Percentiles rank a stretch among this genome's conserved stretches.
Evolutionary conservation across 495 filamentous ascomycete species (phyloP).

Genomic region (Penicillium paxilli): DNA sequence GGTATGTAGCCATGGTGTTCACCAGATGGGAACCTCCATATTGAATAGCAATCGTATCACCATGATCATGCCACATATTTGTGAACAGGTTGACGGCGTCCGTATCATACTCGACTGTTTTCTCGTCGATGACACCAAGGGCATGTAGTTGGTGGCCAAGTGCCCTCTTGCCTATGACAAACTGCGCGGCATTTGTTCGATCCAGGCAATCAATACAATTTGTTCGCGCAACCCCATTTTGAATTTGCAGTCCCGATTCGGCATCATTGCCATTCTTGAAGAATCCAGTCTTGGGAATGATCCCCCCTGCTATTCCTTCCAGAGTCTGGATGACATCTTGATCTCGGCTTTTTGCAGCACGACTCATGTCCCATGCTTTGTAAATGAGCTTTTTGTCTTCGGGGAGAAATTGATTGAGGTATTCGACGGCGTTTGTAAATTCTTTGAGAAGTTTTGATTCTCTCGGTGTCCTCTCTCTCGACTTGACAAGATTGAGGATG

Average conservation of each 20-base stretch:
- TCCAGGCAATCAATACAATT: constrained; percentile 99
- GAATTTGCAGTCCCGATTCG: constrained; percentile 64
- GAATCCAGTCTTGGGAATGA: constrained; percentile 82
- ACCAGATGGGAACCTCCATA: constrained; percentile 97
- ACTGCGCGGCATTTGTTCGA: constrained; percentile 94
- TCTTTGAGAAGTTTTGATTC: constrained; percentile 90
- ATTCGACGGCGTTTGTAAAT: constrained; percentile 83
- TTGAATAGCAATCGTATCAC: constrained; percentile 95
- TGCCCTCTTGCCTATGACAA: constrained; percentile 95
- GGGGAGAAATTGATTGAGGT: constrained; percentile 94
- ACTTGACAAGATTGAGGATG: constrained; percentile 91
- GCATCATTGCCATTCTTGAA: constrained; percentile 84
- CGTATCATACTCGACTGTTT: constrained; percentile 85
- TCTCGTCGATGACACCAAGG: constrained; percentile 79
- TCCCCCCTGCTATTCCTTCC: constrained; percentile 83
- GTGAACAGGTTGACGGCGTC: constrained; percentile 95
- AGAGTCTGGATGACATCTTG: constrained; percentile 93
- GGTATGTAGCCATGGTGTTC: constrained; percentile 98
- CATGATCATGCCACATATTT: constrained; percentile 94
- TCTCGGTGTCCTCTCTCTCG: constrained; percentile 83
- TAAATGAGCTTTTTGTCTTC: constrained; percentile 81
- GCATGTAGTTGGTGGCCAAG: constrained; percentile 92
- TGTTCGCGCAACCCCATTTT: constrained; percentile 91
- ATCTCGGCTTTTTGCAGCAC: constrained; percentile 91
- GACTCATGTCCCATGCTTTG: constrained; percentile 96